These are phyloP conservation scores for Penicillium roqueforti DNA, from an alignment of 495 filamentous ascomycete species.

Conservation along the genomic window DNA sequence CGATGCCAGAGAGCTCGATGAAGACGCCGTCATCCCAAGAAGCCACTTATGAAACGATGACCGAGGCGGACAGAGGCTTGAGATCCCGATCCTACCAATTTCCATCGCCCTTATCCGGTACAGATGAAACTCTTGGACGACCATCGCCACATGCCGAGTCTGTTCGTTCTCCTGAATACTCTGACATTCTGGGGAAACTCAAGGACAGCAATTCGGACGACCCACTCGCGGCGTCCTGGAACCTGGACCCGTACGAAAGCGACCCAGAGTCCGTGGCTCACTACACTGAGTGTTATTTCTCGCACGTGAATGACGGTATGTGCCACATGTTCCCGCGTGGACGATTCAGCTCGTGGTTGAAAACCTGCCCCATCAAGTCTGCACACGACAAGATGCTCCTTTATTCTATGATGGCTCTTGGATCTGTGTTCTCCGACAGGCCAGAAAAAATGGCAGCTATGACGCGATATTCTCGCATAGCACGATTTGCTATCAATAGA, in stretches of 20 bases:
- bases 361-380: constrained; percentile 49
- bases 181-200: constrained; percentile 34
- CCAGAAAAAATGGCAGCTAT: constrained; percentile 43
- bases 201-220: constrained; percentile 35
- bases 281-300: constrained; percentile 54
- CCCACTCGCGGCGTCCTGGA: constrained; percentile 54
- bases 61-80: constrained; percentile 28
- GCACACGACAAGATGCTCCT: constrained; percentile 66
- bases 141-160: constrained; percentile 11
- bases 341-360: constrained; percentile 51
- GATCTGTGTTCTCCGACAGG: constrained; percentile 54
- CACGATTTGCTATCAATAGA: constrained; percentile 54
- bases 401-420: constrained; percentile 60
- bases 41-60: constrained; percentile 21
- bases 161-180: constrained; percentile 25
- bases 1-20: constrained; percentile 32
- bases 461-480: constrained; percentile 51
- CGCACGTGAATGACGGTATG: constrained; percentile 47
- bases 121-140: constrained; percentile 17
- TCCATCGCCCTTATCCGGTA: constrained; percentile 12
- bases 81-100: constrained; percentile 17
- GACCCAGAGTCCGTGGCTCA: constrained; percentile 46
- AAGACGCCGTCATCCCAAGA: constrained; percentile 31
- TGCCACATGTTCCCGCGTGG: constrained; percentile 56
- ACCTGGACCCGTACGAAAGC: constrained; percentile 57